Conservation (phyloP, 2,329 filamentous ascomycete genomes). For the Septoria linicola region DNA sequence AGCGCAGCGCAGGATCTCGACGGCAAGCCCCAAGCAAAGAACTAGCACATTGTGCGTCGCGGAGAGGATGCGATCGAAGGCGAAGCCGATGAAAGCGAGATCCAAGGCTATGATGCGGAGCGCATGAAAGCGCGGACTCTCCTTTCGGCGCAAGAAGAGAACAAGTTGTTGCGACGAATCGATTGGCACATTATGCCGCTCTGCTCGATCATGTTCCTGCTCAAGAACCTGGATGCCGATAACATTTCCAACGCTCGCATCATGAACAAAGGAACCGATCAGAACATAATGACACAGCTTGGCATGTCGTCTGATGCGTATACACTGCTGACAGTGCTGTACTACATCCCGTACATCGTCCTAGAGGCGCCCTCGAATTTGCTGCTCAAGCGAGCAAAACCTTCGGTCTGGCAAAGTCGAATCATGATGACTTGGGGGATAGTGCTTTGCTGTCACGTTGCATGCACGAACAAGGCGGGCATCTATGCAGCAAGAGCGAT, state of each 20-base stretch:
- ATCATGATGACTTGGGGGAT: constrained; percentile 17
- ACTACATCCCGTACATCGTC: constrained; percentile 34
- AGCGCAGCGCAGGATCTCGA: not conserved
- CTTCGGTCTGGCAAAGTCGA: constrained; percentile 16
- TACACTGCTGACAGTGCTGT: constrained; percentile 39
- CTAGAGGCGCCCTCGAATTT: constrained; percentile 20
- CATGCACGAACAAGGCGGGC: constrained; percentile 2
- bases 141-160: constrained; percentile 1
- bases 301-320: constrained; percentile 37
- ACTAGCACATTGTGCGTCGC: not conserved
- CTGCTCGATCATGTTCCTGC: constrained; percentile 38
- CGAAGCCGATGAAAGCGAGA: not conserved
- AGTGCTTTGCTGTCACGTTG: constrained; percentile 12
- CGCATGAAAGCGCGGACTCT: constrained; percentile 5
- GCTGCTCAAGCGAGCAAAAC: constrained; percentile 17
- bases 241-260: constrained; percentile 41
- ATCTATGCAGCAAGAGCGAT: constrained; percentile 9
- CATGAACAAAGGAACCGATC: constrained; percentile 39
- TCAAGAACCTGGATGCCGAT: constrained; percentile 37
- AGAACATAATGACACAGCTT: constrained; percentile 28
- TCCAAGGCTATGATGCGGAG: constrained; percentile 6
- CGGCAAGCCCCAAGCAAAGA: not conserved
- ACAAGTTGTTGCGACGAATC: constrained; percentile 39
- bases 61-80: not conserved
- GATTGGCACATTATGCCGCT: constrained; percentile 48